Base-by-base conservation (phyloP, 257 asterid genomes). In the Nicotiana tomentosiformis region DNA sequence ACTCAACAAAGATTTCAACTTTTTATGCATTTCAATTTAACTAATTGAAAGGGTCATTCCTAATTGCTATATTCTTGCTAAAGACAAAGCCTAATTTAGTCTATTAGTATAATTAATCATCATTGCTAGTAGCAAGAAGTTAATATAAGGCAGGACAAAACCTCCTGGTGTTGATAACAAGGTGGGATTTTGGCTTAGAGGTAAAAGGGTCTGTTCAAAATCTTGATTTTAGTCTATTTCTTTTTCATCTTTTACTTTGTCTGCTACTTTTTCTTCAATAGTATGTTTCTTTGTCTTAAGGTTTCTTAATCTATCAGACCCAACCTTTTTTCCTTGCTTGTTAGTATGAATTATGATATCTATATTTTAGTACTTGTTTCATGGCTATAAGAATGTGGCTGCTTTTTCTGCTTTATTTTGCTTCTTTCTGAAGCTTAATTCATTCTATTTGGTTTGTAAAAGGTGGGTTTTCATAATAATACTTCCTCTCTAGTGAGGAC, bases 271-370 rank as follows among this genome's bases (percentile, higher is more conserved):
- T 46, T 46, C 11, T 37, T 69, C 32, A 18, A 37, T 53, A n/a
- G 35, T 70, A 18, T 43, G 18, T 74, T 46, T 74, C 79, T 49
- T 49, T 49, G 79, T 74, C 39, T 23, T n/a, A 14, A 74, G 62
- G 79, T 74, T 80, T 64, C 26, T 62, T 80, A 30, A 80, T 39
- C 26, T 80, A 51, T 29, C 77, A 64, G 60, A 26, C 77, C 77
- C 83, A 80, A 7, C 15, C 46, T 67, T 46, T 64, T 43, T 16
- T 33, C 43, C 67, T 16, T 46, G 49, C 43, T 64, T 80, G 30
- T 80, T 46, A 26, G 12, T 26, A 9, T 29, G 58, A 60, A n/a
- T 56, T 66, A 32, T 20, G 57, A 69, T n/a, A n/a, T 39, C 33
- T 37, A 10, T 69, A 39, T 39, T 39, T 43, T 1, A 11, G 57